These are phyloP conservation scores for Tolypocladium sp. DNA, from an alignment of 2,329 filamentous ascomycete genomes.

Conservation along the genomic window DNA sequence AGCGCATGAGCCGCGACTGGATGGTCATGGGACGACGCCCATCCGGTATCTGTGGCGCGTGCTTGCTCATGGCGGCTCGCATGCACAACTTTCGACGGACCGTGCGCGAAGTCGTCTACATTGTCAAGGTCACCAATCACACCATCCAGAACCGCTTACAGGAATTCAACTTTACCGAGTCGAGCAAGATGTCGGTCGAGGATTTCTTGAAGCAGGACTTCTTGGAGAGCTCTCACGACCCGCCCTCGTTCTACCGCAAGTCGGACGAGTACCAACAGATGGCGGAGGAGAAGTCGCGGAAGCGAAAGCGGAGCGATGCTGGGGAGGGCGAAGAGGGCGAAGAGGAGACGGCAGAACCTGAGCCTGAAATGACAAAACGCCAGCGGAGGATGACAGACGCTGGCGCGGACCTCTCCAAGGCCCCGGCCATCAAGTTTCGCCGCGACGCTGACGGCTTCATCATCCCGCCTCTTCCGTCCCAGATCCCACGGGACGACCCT, in stretches of 20 bases:
- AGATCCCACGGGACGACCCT: constrained; percentile 23
- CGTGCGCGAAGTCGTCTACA: constrained; percentile 90
- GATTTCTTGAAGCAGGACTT: constrained; percentile 70
- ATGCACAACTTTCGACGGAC: constrained; percentile 98
- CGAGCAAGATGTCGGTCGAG: constrained; percentile 75
- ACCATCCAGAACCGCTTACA: constrained; percentile 87
- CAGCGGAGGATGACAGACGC: constrained; percentile 13
- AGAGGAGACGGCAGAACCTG: not conserved
- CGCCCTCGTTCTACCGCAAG: constrained; percentile 70
- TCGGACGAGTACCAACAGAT: constrained; percentile 49
- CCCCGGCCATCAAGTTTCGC: constrained; percentile 28
- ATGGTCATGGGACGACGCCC: constrained; percentile 92
- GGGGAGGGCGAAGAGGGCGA: constrained; percentile 11
- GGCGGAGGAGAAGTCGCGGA: constrained; percentile 37
- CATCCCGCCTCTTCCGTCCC: constrained; percentile 44
- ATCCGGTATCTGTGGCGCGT: constrained; percentile 88
- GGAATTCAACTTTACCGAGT: constrained; percentile 84
- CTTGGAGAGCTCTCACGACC: constrained; percentile 66
- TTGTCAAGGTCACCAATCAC: constrained; percentile 90
- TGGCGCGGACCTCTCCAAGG: constrained; percentile 23
- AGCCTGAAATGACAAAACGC: not conserved
- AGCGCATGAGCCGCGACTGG: constrained; percentile 94
- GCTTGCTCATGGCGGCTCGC: constrained; percentile 85
- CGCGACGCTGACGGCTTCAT: constrained; percentile 61
- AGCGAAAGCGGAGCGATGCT: constrained; percentile 30